Evolutionary conservation across 805 yeast species (phyloP).

Genomic region (Schwanniomyces pseudopolymorphus): DNA sequence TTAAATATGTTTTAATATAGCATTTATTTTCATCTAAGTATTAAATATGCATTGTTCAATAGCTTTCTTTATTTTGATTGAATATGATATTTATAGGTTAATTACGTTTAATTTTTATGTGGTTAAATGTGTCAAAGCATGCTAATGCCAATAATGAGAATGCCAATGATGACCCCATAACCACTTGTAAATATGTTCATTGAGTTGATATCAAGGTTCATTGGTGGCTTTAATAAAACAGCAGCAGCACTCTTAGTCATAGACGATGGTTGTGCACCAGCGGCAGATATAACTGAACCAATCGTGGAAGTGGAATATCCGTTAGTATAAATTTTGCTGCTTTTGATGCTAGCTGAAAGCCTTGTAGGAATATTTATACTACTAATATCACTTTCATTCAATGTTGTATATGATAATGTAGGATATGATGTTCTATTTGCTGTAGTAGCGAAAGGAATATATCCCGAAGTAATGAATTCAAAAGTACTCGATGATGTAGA

Average conservation of each 20-base stretch:
- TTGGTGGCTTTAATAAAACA: not conserved
- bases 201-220: not conserved
- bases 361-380: slow-evolving; percentile 20
- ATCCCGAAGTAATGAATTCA: slow-evolving; percentile 37
- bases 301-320: not conserved
- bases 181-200: not conserved
- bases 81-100: no score
- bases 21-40: no score
- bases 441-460: slow-evolving; percentile 52
- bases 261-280: slow-evolving; percentile 5
- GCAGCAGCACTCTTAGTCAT: slow-evolving; percentile 3
- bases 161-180: not conserved
- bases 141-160: not conserved
- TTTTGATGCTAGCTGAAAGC: slow-evolving; percentile 23
- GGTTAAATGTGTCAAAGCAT: no score
- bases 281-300: slow-evolving; percentile 7
- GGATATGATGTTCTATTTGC: not conserved
- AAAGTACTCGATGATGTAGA: slow-evolving; percentile 18
- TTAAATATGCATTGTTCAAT: no score
- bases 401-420: slow-evolving; percentile 10
- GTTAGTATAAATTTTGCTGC: slow-evolving; percentile 22
- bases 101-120: no score
- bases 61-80: no score
- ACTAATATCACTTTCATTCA: not conserved
- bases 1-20: no score